These are phyloP conservation scores for Conticribra weissflogii DNA, from an alignment of 108 stramenopile genomes.

Conservation along the genomic window DNA sequence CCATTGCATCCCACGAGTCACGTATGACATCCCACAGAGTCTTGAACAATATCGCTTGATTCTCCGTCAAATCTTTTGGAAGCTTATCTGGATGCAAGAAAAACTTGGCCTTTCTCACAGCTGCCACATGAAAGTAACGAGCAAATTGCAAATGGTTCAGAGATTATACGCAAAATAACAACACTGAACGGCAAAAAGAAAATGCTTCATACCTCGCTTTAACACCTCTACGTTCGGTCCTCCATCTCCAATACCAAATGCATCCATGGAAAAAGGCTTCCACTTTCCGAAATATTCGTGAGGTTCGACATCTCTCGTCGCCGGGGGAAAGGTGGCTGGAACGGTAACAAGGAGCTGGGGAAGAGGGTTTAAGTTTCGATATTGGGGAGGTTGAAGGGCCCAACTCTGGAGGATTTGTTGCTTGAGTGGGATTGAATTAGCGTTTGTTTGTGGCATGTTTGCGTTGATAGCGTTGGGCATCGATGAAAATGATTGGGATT, in stretches of 20 bases:
- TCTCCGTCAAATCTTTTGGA: slow-evolving; percentile 43
- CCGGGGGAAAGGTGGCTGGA: slow-evolving; percentile 1
- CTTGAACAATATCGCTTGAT: slow-evolving; percentile 41
- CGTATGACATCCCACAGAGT: slow-evolving; percentile 53
- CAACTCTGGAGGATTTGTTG: not conserved
- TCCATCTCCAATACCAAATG: slow-evolving; percentile 8
- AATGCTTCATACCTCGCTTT: slow-evolving; percentile 12
- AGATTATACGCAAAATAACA: too few species aligned
- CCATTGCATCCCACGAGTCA: too few species aligned
- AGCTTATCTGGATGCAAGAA: slow-evolving; percentile 60
- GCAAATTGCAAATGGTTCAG: too few species aligned
- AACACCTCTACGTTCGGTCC: not conserved
- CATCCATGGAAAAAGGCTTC: slow-evolving; percentile 4
- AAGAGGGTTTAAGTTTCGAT: not conserved
- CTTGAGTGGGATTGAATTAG: not conserved
- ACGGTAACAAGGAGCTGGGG: slow-evolving; percentile 7
- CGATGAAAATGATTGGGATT: too few species aligned
- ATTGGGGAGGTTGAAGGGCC: not conserved
- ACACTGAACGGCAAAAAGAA: too few species aligned
- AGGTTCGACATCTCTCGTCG: not conserved
- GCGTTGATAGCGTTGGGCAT: too few species aligned
- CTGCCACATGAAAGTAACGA: too few species aligned
- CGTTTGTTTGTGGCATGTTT: not conserved
- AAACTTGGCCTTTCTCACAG: slow-evolving; percentile 42
- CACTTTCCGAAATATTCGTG: slow-evolving; percentile 21